Conservation (phyloP, 768 basidiomycete genomes). For the Collybia mongolica region DNA sequence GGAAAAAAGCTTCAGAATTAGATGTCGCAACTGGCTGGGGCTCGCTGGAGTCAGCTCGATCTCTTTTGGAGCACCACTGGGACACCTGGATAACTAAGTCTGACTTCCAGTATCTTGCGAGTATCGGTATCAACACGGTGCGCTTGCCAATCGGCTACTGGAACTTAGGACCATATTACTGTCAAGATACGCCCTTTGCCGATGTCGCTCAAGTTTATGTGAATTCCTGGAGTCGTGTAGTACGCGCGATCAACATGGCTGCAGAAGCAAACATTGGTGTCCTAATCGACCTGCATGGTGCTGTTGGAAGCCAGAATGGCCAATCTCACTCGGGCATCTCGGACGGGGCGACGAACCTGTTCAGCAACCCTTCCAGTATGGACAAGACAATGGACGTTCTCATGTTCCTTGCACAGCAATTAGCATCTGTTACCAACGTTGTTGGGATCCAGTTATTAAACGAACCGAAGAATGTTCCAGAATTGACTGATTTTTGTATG, state of each 20-base stretch:
- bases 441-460: conserved; percentile 64
- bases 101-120: conserved; percentile 68
- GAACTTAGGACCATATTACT: conserved; percentile 53
- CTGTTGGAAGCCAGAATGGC: conserved; percentile 75
- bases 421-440: conserved; percentile 48
- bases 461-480: conserved; percentile 50
- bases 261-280: conserved; percentile 63
- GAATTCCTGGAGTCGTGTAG: conserved; percentile 68
- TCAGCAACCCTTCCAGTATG: conserved; percentile 42
- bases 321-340: conserved; percentile 72
- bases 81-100: conserved; percentile 64
- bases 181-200: conserved; percentile 67
- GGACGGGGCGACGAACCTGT: conserved; percentile 47
- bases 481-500: conserved; percentile 46
- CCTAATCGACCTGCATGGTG: conserved; percentile 66
- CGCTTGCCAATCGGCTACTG: conserved; percentile 64
- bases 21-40: conserved; percentile 70
- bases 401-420: conserved; percentile 36
- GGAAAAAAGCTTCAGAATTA: conserved; percentile 49
- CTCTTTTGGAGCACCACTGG: conserved; percentile 72
- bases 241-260: conserved; percentile 62
- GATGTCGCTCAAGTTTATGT: conserved; percentile 48
- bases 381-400: conserved; percentile 53
- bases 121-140: conserved; percentile 68
- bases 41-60: conserved; percentile 37